These are phyloP conservation scores for Xylaria sp. DNA, from an alignment of 2,329 filamentous ascomycete genomes.

Conservation along the genomic window DNA sequence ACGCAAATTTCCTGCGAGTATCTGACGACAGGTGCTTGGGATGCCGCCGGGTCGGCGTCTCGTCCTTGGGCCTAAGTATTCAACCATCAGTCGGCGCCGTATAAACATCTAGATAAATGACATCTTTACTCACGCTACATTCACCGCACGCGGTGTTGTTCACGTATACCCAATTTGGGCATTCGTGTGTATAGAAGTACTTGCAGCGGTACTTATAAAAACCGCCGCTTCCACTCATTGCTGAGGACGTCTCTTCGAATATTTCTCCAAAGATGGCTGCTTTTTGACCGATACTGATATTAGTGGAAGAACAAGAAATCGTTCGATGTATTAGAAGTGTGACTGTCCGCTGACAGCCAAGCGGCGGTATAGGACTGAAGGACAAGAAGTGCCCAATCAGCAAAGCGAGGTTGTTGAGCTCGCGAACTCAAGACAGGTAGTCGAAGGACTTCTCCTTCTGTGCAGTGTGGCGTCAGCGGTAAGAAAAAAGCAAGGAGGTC, in stretches of 20 bases:
- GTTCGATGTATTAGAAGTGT: constrained; percentile 21
- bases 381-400: constrained; percentile 40
- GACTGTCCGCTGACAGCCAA: constrained; percentile 50
- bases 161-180: constrained; percentile 66
- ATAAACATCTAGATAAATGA: constrained; percentile 1
- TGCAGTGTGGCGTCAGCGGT: constrained; percentile 34
- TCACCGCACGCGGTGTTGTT: constrained; percentile 61
- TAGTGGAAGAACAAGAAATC: constrained; percentile 17
- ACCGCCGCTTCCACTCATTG: constrained; percentile 56
- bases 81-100: constrained; percentile 33
- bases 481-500: constrained; percentile 38
- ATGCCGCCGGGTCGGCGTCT: constrained; percentile 54
- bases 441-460: constrained; percentile 27
- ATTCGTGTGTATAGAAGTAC: constrained; percentile 64
- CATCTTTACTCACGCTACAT: constrained; percentile 58
- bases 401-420: constrained; percentile 30
- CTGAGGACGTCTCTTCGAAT: constrained; percentile 1
- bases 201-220: constrained; percentile 67
- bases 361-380: constrained; percentile 42
- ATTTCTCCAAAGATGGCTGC: constrained; percentile 8
- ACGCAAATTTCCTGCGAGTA: constrained; percentile 57
- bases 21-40: constrained; percentile 45
- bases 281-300: not conserved
- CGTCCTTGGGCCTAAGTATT: constrained; percentile 60
- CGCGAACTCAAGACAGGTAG: constrained; percentile 10